phyloP scores from a whole-genome alignment of 768 basidiomycete genomes.

The Leucosporidium creatinivorum region DNA sequence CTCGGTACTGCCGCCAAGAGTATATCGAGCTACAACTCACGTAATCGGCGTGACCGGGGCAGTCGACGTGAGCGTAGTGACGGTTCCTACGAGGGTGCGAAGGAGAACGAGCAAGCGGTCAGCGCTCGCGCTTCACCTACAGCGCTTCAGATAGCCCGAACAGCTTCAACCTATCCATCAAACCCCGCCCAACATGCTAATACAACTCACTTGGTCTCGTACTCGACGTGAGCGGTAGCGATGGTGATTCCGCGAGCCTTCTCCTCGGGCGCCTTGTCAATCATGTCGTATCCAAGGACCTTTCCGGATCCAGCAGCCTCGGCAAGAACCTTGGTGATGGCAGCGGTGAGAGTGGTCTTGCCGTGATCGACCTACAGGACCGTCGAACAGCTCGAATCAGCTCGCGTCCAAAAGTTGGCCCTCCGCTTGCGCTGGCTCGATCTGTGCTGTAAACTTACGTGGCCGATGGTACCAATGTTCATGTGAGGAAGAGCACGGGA shows the following conservation, averaged over 20 bases:
- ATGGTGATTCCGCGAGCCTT: conserved; percentile 99
- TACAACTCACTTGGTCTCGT: conserved; percentile 60
- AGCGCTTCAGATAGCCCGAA: neutral
- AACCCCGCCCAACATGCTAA: neutral
- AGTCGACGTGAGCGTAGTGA: conserved; percentile 32
- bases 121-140: conserved; percentile 39
- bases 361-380: conserved; percentile 52
- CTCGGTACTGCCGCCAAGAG: neutral
- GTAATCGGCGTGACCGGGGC: conserved; percentile 27
- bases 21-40: neutral
- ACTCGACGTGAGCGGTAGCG: conserved; percentile 97
- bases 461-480: conserved; percentile 63
- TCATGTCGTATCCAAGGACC: conserved; percentile 93
- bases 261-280: conserved; percentile 99
- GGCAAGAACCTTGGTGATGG: conserved; percentile 88
- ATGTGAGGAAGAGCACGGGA: conserved; percentile 51
- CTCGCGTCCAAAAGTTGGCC: neutral
- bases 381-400: neutral
- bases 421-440: too few species aligned
- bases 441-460: conserved; percentile 34
- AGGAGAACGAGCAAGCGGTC: neutral
- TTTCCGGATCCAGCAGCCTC: conserved; percentile 53
- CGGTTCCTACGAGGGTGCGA: conserved; percentile 15
- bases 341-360: conserved; percentile 93
- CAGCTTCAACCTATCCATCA: neutral